phyloP scores from a whole-genome alignment of 2,329 filamentous ascomycete genomes.

The Penicillium sp. region DNA sequence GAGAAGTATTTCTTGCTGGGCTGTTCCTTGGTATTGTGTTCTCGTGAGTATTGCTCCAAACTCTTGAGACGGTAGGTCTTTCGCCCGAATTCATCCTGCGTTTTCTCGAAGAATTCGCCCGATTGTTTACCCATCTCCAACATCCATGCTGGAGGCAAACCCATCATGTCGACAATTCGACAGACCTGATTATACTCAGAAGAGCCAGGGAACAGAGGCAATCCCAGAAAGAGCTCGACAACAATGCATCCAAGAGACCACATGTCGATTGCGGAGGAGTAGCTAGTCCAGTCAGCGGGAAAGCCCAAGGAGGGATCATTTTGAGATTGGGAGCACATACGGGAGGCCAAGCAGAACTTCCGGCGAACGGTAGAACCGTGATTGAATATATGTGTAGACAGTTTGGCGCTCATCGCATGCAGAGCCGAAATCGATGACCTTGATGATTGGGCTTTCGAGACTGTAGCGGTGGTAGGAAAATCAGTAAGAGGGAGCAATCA shows the following conservation, averaged over 20 bases:
- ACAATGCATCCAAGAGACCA: slow-evolving; percentile 99
- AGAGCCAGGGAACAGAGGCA: slow-evolving; percentile 92
- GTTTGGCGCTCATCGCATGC: slow-evolving; percentile 98
- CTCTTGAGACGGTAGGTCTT: slow-evolving; percentile 90
- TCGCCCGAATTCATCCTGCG: slow-evolving; percentile 85
- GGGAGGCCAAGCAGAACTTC: slow-evolving; percentile 94
- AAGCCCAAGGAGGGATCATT: background rate
- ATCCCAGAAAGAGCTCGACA: slow-evolving; percentile 90
- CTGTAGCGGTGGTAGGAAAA: slow-evolving; percentile 37
- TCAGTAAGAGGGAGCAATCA: slow-evolving; percentile 4
- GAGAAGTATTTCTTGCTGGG: slow-evolving; percentile 99
- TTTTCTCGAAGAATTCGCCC: slow-evolving; percentile 95
- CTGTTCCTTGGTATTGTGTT: slow-evolving; percentile 95
- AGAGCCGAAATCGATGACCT: slow-evolving; percentile 99
- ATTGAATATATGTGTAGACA: slow-evolving; percentile 99
- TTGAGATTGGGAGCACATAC: slow-evolving; percentile 34
- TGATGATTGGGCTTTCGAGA: slow-evolving; percentile 97
- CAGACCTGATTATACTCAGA: slow-evolving; percentile 99
- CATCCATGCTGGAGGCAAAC: slow-evolving; percentile 97
- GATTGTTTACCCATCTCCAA: slow-evolving; percentile 98
- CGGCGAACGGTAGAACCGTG: slow-evolving; percentile 93
- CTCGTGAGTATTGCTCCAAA: slow-evolving; percentile 96
- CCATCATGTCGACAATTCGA: slow-evolving; percentile 96
- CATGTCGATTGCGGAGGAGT: slow-evolving; percentile 99
- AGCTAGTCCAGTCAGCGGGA: slow-evolving; percentile 47